Conservation (phyloP, 202 grass and related monocot species). For the Panicum hallii region DNA sequence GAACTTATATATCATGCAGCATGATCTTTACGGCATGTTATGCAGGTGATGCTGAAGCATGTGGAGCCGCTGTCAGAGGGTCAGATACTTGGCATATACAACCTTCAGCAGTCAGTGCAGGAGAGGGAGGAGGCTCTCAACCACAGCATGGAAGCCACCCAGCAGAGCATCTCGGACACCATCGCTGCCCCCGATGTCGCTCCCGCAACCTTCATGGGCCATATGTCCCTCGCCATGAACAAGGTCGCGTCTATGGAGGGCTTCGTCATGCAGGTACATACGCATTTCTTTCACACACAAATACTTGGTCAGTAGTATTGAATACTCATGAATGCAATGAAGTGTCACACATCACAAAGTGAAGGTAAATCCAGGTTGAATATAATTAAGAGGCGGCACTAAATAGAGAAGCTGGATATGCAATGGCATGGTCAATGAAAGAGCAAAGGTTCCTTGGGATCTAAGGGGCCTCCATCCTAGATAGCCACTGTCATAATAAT, state of each 20-base stretch:
- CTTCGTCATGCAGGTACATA: conserved; percentile 71
- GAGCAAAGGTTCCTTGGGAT: neutral
- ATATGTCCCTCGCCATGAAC: conserved; percentile 73
- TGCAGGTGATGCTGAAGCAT: conserved; percentile 63
- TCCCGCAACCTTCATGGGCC: conserved; percentile 56
- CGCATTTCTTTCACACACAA: neutral
- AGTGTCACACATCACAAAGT: neutral
- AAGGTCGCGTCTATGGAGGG: conserved; percentile 69
- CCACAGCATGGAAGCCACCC: conserved; percentile 52
- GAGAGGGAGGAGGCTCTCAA: conserved; percentile 67
- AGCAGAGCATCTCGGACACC: conserved; percentile 62
- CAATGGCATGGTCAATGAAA: neutral
- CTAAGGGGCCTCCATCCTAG: neutral
- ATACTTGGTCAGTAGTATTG: neutral
- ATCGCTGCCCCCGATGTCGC: conserved; percentile 50
- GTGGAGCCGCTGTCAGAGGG: conserved; percentile 66
- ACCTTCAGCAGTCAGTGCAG: conserved; percentile 68
- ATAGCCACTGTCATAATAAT: neutral
- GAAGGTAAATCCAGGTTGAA: neutral
- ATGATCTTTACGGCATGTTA: neutral
- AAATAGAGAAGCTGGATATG: neutral
- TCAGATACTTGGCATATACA: conserved; percentile 71
- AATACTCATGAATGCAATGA: neutral
- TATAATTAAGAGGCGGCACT: neutral
- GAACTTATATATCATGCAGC: neutral